Evolutionary conservation across 73 alveolate genomes (phyloP), one percentile per base, ranked within the genome.

Genomic region (Effrenium voratum): DNA sequence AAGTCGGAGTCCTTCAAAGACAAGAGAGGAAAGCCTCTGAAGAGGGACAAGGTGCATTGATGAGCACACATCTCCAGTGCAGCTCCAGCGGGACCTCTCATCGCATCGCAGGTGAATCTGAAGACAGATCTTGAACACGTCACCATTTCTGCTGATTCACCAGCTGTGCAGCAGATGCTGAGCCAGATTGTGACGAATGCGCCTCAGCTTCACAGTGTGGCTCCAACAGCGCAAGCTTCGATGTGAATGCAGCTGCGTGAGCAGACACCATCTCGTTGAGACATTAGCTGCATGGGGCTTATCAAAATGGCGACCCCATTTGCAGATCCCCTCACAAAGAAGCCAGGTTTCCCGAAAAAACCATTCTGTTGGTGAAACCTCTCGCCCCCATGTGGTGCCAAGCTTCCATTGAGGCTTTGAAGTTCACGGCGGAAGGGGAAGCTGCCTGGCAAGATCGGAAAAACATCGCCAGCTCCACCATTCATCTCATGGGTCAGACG

Each of bases 1-100:
- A 76, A 76, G 59, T 40, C 57, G 36, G 60, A 41, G 16, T 12
- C 52, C 12, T 40, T 43, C 87, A 76, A 76, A 15, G 87, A 76
- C 87, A 76, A 76, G 87, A 24, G 36, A 4, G 87, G 87, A 55
- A 76, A 76, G 87, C 87, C 87, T 5, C 36, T 76, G 41, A 76
- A 76, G 87, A 76, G 41, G 40, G 87, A 76, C 87, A 19, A 76
- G 87, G 87, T 59, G 1, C 26, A 8, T 22, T 73, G 76, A 63
- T 28, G 10, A 6, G 38, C 8, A 19, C 38, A 6, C 41, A 63
- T 63, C 38, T 5, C 76, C 44, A 28, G 26, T 28, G 26, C 80
- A 32, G 80, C 34, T 32, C 8, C 40, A 66, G 79, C 0, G 79
- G 13, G 43, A 19, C 24, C 68, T 55, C 3, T 55, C 68, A 59